Evolutionary conservation across 2,329 filamentous ascomycete species (phyloP).

Genomic region (Fusarium sp.): DNA sequence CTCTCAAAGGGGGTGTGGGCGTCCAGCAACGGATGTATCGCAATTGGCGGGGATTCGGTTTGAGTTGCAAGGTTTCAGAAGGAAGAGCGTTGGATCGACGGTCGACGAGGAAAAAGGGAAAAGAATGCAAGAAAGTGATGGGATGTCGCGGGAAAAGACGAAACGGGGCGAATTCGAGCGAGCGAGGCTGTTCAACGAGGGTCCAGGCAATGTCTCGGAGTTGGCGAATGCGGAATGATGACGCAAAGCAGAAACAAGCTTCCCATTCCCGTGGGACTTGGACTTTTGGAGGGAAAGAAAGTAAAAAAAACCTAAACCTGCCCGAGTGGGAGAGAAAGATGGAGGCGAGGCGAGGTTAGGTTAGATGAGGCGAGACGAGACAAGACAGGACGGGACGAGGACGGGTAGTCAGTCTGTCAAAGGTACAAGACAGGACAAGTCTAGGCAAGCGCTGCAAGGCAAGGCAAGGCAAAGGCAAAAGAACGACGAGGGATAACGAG

Average conservation of each 20-base stretch:
- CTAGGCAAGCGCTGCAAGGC: background rate
- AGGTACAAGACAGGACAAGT: background rate
- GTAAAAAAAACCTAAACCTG: conserved; percentile 4
- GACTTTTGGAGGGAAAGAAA: background rate
- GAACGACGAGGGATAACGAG: conserved; percentile 20
- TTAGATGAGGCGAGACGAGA: conserved; percentile 4
- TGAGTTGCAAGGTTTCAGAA: background rate
- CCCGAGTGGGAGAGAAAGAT: conserved; percentile 3
- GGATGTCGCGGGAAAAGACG: conserved; percentile 17
- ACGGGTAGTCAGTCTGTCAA: background rate
- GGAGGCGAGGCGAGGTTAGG: background rate
- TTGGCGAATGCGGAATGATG: conserved; percentile 8
- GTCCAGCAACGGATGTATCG: background rate
- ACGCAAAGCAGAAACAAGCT: conserved; percentile 14
- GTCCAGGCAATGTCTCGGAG: conserved; percentile 5
- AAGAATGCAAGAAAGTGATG: background rate
- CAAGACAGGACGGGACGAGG: background rate
- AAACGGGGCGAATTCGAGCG: conserved; percentile 10
- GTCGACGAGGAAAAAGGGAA: background rate
- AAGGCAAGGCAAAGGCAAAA: background rate
- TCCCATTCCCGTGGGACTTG: conserved; percentile 9
- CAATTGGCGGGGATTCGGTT: background rate
- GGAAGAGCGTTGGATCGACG: conserved; percentile 4
- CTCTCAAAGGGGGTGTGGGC: background rate
- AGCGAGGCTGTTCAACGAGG: conserved; percentile 2